phyloP scores from a whole-genome alignment of 1,284 basidiomycete species.

The Sphagnurus paluster region DNA sequence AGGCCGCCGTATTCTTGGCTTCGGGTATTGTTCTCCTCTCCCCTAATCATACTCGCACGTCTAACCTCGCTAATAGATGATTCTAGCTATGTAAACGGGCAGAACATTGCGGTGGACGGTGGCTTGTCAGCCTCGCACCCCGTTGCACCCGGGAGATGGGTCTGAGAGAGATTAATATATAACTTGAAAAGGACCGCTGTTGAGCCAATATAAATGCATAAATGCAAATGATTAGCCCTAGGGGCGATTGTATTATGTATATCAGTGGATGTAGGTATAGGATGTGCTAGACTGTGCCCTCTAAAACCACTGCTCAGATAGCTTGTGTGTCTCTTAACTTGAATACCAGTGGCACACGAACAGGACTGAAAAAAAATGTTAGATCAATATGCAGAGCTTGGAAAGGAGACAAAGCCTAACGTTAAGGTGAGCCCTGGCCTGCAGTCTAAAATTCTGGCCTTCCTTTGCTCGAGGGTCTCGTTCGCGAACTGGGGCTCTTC shows the following conservation, averaged over 20 bases:
- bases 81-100: conserved; percentile 91
- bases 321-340: conserved; percentile 18
- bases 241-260: too few relatives aligned
- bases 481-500: conserved; percentile 48
- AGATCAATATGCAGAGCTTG: conserved; percentile 5
- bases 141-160: conserved; percentile 65
- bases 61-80: conserved; percentile 57
- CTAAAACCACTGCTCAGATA: neutral
- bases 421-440: conserved; percentile 38
- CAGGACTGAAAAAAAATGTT: conserved; percentile 15
- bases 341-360: conserved; percentile 25
- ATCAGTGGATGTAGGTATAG: neutral
- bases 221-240: too few relatives aligned
- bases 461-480: conserved; percentile 47
- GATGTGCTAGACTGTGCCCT: neutral
- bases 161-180: too few relatives aligned
- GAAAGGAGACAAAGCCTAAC: conserved; percentile 28
- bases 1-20: conserved; percentile 83
- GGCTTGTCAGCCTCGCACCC: conserved; percentile 78
- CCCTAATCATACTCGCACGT: neutral
- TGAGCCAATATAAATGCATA: too few relatives aligned
- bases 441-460: conserved; percentile 38
- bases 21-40: conserved; percentile 54
- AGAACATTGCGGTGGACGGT: conserved; percentile 86
- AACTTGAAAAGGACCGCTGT: too few relatives aligned